Evolutionary conservation across 805 yeast species (phyloP), one percentile per base, ranked within the genome.

Genomic region (Candida michaelii): DNA sequence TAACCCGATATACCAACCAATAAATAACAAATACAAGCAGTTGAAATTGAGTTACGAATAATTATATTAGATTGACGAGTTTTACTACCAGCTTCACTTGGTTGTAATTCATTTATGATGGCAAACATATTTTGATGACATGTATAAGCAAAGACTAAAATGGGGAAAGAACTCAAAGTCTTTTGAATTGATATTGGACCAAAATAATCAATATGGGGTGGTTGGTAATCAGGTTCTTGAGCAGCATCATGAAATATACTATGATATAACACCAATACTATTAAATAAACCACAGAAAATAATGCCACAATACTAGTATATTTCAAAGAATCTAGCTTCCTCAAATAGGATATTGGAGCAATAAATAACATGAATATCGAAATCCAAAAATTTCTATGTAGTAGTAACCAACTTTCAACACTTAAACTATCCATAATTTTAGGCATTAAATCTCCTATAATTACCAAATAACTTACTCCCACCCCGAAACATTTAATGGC

Each of bases 41-140:
- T 66, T 1, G 66, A 47, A 35, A 83, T 74, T 9, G 90, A 71
- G 44, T 80, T 79, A 17, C 71, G 55, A 45, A 81, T 63, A 3
- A 77, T 63, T 36, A 78, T 76, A 49, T 79, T 74, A 30, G 76
- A 63, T 50, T 70, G 75, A 43, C 76, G 58, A 1, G 76, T 69
- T 49, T 62, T 68, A 30, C 68, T 60, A 19, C 73, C 73, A 2
- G 27, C 47, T 7, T 61, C 72, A 51, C 52, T 53, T n/a, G 66
- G 63, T 41, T 59, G 51, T 48, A 85, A 66, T 60, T 86, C 95
- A 54, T 83, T 82, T 54, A 83, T 77, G 40, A 86, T 83, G 8
- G 89, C 81, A 58, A 82, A 84, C 72, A 85, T 79, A 61, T 85
- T 86, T 65, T 86, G 91, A 45, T 85, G 85, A 39, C 93, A 89